Base-by-base conservation (phyloP, 2,329 filamentous ascomycete genomes). In the Cladosporium cucumerinum region DNA sequence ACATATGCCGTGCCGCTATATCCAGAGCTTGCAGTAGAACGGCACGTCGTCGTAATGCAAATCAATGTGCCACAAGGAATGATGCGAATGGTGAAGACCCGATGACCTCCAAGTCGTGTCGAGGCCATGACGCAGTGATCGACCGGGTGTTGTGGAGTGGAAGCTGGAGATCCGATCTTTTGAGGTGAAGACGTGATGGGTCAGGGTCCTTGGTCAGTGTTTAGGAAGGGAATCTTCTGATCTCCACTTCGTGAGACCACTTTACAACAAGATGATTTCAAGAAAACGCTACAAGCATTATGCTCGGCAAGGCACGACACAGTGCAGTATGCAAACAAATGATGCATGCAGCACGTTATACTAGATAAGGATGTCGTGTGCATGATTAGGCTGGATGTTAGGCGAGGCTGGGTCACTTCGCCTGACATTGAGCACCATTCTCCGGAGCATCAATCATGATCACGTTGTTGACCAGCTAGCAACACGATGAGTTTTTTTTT, bases 121-220 rank as follows among this genome's bases (percentile, higher is more conserved):
- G 43, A 32, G 39, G 39, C 46, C 43, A 59, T 59, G 57, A 59
- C 57, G 57, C 39, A 48, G 57, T 59, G 57, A 59, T 59, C 57
- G 57, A 10, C 57, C 36, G 25, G 57, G n/a, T 59, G 57, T 59
- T 59, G 30, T 57, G 54, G 54, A 57, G 32, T 18, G n/a, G 26
- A 34, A 55, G 26, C 26, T 59, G 30, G 23, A 59, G 51, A 54
- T 30, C 30, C 39, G 39, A 46, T 46, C n/a, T 23, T 12, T 21
- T 46, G 39, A 46, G 39, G 39, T 46, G 39, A 46, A 43, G 39
- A 43, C 39, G 39, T 21, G 39, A 43, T 43, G 39, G 39, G 39
- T 21, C 39, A 21, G 39, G 39, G 39, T 43, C 39, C 1, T n/a
- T n/a, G n/a, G n/a, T n/a, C n/a, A n/a, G 18, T 43, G 36, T 43